Evolutionary conservation across 495 filamentous ascomycete genomes (phyloP), one percentile per base, ranked within the genome.

Genomic region (Cercophora samala): DNA sequence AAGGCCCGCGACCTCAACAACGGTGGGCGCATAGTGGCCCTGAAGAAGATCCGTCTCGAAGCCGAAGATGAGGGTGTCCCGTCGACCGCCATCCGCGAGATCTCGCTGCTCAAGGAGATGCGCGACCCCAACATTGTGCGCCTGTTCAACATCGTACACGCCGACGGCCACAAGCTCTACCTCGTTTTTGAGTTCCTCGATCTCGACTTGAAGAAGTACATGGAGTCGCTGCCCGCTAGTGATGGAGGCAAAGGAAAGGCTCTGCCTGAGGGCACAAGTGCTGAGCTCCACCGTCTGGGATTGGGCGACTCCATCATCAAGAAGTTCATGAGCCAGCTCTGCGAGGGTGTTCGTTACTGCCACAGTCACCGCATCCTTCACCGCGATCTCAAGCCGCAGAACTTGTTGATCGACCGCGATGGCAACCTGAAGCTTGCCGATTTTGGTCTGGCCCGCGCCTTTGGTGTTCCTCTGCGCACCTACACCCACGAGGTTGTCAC

Each of bases 401-500:
- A 99, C 77, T 79, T 99, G 71, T 85, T 99, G 68, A 97, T 99
- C 76, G 86, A 98, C 78, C 87, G 89, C 60, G 93, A 98, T 11
- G 95, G 96, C 62, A 97, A 98, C 77, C 81, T 99, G 67, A 99
- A 99, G 82, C 81, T 99, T 70, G 95, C 93, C 53, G 95, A 99
- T 85, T 99, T 99, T 75, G 95, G 95, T 76, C 83, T 99, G 71
- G 95, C 95, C 2, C 87, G 95, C 72, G 96, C 96, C 4, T 98
- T 99, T 74, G 95, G 95, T 77, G 95, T 98, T 37, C 95, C 95
- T 0, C 84, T 98, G 70, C 85, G 96, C 70, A 99, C 96, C 37
- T 98, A 98, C 76, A 99, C 95, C 63, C 95, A 99, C 78, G 96
- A 98, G 85, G 95, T 99, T 65, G 95, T 99, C 63, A 99, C 95